Evolutionary conservation across 2,329 filamentous ascomycete species (phyloP).

Genomic region (Alternaria dauci): DNA sequence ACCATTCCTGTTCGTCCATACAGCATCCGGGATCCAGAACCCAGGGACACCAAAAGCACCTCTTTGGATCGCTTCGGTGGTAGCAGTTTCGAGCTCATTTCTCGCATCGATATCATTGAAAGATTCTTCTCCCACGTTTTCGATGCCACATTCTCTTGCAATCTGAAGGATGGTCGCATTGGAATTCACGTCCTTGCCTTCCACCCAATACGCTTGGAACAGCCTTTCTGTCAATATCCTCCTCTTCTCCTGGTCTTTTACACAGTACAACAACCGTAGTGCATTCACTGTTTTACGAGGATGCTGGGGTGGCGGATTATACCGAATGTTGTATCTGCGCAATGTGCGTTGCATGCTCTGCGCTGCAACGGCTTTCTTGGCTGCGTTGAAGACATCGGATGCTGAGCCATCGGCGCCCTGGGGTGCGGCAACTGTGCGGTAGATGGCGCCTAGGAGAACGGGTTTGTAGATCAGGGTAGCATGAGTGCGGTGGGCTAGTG

Average conservation of each 20-base stretch:
- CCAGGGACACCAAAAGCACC: conserved; percentile 48
- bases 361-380: conserved; percentile 43
- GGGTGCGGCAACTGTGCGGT: conserved; percentile 46
- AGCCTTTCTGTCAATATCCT: conserved; percentile 32
- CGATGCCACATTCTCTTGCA: conserved; percentile 35
- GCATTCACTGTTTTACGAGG: conserved; percentile 47
- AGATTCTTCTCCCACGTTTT: conserved; percentile 14
- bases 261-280: conserved; percentile 38
- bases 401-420: conserved; percentile 49
- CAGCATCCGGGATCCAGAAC: conserved; percentile 43
- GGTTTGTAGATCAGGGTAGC: conserved; percentile 39
- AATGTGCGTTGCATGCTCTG: conserved; percentile 44
- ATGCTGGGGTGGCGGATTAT: conserved; percentile 44
- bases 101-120: conserved; percentile 34
- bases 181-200: conserved; percentile 40
- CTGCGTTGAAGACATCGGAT: conserved; percentile 46
- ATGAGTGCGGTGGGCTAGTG: conserved; percentile 39
- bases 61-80: conserved; percentile 39
- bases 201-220: conserved; percentile 47
- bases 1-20: conserved; percentile 28
- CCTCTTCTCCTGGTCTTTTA: conserved; percentile 30
- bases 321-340: conserved; percentile 38
- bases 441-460: conserved; percentile 48
- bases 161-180: conserved; percentile 33
- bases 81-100: conserved; percentile 36